Conservation (phyloP, 2,329 filamentous ascomycete genomes). For the Colletotrichum caudatum region DNA sequence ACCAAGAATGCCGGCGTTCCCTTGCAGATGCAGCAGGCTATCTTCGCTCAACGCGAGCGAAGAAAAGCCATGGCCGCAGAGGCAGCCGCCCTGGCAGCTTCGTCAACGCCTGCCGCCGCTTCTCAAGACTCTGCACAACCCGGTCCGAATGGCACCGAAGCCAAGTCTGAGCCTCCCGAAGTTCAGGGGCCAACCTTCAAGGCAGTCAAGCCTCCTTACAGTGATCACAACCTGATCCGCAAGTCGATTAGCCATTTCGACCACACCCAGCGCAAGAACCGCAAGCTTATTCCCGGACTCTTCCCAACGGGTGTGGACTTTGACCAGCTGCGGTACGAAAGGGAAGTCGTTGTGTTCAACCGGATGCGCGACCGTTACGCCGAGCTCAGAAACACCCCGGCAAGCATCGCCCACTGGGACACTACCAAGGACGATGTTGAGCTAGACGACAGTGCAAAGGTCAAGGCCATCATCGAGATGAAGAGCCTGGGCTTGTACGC, state of each 20-base stretch:
- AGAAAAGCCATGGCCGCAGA: slow-evolving; percentile 68
- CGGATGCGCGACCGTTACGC: slow-evolving; percentile 86
- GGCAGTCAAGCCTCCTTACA: slow-evolving; percentile 81
- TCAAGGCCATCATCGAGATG: slow-evolving; percentile 93
- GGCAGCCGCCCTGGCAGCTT: slow-evolving; percentile 57
- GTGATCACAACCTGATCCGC: slow-evolving; percentile 60
- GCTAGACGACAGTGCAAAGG: slow-evolving; percentile 84
- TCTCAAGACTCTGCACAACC: slow-evolving; percentile 48
- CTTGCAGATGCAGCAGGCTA: slow-evolving; percentile 80
- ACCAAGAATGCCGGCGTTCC: slow-evolving; percentile 90
- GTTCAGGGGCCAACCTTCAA: slow-evolving; percentile 69
- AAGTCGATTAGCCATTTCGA: slow-evolving; percentile 81
- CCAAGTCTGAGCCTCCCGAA: slow-evolving; percentile 53
- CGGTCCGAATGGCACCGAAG: slow-evolving; percentile 51
- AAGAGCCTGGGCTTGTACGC: slow-evolving; percentile 90
- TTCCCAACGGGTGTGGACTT: slow-evolving; percentile 91
- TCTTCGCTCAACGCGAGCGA: slow-evolving; percentile 81
- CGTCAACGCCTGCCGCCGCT: slow-evolving; percentile 46
- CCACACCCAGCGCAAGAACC: slow-evolving; percentile 80
- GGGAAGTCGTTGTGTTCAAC: slow-evolving; percentile 90
- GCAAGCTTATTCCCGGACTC: slow-evolving; percentile 85
- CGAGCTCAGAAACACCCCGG: slow-evolving; percentile 85
- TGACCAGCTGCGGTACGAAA: slow-evolving; percentile 85
- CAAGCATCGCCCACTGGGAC: slow-evolving; percentile 90
- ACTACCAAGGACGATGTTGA: slow-evolving; percentile 74